phyloP scores from a whole-genome alignment of 2,329 filamentous ascomycete species.

The Aaosphaeria pasadenensis region DNA sequence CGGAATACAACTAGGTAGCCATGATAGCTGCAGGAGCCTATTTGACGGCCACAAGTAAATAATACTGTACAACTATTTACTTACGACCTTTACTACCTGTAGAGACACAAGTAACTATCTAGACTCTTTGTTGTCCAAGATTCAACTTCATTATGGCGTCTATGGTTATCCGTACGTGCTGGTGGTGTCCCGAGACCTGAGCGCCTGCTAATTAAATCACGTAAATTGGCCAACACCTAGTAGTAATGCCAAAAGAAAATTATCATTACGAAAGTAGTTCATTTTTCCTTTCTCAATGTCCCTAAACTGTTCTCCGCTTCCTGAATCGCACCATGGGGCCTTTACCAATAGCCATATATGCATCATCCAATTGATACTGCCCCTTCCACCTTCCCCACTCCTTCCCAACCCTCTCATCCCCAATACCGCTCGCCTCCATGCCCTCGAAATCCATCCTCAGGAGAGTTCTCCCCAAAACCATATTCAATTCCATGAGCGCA shows the following conservation, averaged over 20 bases:
- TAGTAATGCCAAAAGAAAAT: not conserved
- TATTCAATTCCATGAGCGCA: slow-evolving; percentile 61
- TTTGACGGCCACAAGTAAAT: too few species aligned
- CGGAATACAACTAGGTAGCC: too few species aligned
- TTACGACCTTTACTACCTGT: too few species aligned
- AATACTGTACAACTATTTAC: too few species aligned
- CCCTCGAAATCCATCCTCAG: slow-evolving; percentile 58
- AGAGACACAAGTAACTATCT: too few species aligned
- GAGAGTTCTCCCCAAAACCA: slow-evolving; percentile 53
- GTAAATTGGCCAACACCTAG: too few species aligned
- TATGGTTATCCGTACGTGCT: too few species aligned
- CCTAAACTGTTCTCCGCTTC: not conserved
- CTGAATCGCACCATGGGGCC: slow-evolving; percentile 60
- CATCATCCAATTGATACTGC: slow-evolving; percentile 63
- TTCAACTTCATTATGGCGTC: too few species aligned
- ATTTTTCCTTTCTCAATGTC: not conserved
- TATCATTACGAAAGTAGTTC: not conserved
- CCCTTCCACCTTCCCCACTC: slow-evolving; percentile 7
- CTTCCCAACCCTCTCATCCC: slow-evolving; percentile 1
- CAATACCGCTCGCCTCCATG: slow-evolving; percentile 11
- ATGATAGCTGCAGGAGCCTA: too few species aligned
- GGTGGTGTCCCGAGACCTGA: too few species aligned
- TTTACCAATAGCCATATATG: slow-evolving; percentile 67
- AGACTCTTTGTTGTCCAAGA: too few species aligned
- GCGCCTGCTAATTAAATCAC: too few species aligned